Evolutionary conservation across 352 stramenopile genomes (phyloP).

Genomic region (Phytopythium kandeliae): DNA sequence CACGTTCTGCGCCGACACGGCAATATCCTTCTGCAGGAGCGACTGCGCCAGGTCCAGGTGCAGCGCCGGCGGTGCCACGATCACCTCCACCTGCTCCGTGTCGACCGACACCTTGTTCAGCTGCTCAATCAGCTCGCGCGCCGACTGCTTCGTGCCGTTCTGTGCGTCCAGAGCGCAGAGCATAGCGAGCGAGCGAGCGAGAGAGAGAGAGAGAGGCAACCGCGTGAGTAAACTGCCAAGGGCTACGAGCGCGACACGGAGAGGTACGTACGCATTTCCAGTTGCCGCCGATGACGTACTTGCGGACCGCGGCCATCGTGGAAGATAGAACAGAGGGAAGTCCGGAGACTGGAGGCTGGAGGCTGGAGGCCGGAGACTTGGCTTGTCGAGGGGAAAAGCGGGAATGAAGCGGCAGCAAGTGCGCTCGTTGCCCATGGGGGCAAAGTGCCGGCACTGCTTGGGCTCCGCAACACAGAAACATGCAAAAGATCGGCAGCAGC

Average conservation of each 20-base stretch:
- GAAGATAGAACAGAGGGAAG: not conserved
- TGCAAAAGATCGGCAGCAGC: constrained; percentile 7
- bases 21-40: constrained; percentile 59
- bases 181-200: too few relatives aligned
- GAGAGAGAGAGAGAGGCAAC: not conserved
- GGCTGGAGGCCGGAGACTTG: too few relatives aligned
- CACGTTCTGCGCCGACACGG: constrained; percentile 75
- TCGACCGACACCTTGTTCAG: constrained; percentile 72
- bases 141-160: constrained; percentile 74
- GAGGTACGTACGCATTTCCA: constrained; percentile 29
- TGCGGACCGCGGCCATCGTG: constrained; percentile 23
- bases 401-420: too few relatives aligned
- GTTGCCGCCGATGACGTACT: constrained; percentile 41
- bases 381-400: constrained; percentile 3
- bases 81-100: constrained; percentile 62
- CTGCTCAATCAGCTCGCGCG: constrained; percentile 82
- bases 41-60: constrained; percentile 46
- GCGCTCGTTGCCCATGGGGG: too few relatives aligned
- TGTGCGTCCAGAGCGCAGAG: constrained; percentile 6
- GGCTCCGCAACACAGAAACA: constrained; percentile 7
- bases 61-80: constrained; percentile 62
- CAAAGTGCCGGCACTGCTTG: too few relatives aligned
- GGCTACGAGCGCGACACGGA: not conserved
- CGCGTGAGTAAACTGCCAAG: too few relatives aligned
- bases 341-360: too few relatives aligned